Base-by-base conservation (phyloP, 371 early-diverging fungal species). In the Mortierella sp. region DNA sequence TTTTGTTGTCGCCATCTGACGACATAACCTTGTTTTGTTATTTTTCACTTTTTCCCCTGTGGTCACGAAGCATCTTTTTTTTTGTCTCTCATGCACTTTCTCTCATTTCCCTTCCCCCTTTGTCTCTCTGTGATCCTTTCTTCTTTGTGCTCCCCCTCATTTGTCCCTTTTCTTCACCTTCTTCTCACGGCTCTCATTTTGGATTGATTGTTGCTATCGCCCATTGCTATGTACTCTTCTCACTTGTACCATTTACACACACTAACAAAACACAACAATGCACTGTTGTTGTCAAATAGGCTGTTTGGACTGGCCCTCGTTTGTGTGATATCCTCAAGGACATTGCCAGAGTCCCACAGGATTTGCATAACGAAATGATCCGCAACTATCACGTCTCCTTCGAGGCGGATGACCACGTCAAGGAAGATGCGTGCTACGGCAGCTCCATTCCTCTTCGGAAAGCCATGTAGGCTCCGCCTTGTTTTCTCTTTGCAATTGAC, bases 371-470 rank as follows among this genome's bases (percentile, higher is more conserved):
- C 8, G 75, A 75, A 34, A 79, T 79, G 76, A 75, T 75, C 52
- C 80, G 80, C 7, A 79, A 85, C 45, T 86, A 89, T 6, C 96
- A 96, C 84, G 94, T 95, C 34, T 87, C 91, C 26, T 94, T 97
- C 80, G 89, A 91, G n/a, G 90, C 92, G 13, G 91, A 95, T 41
- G 95, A 92, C 74, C 89, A 92, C 69, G 93, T 93, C 41, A 87
- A 89, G 39, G 93, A 94, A 58, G 93, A 94, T 65, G 88, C 74
- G 39, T 89, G 92, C 66, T 97, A 97, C 81, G 96, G 95, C 7
- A 93, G 95, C 47, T 94, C 95, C 5, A 93, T 97, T 26, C 96
- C 96, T 13, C 85, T 95, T 40, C 86, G 89, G 52, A 96, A 94
- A 85, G 96, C 93, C 11, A 82, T 95, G 91, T 90, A 89, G 75